Evolutionary conservation across 352 stramenopile species (phyloP).

Genomic region (Globisporangium paddicum): DNA sequence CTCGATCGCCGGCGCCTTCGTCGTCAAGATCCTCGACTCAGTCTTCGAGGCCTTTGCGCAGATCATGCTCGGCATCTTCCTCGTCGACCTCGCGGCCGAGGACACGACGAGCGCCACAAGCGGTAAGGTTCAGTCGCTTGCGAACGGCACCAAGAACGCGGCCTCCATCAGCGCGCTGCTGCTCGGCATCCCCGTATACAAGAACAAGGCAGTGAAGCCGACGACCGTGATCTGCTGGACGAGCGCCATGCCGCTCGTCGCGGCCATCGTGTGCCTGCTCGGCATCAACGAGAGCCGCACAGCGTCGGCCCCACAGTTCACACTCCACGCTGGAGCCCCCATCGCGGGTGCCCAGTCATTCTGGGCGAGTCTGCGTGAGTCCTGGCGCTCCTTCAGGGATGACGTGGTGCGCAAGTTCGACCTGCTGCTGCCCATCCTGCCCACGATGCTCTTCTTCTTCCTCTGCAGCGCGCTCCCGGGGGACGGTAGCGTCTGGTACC

Average conservation of each 20-base stretch:
- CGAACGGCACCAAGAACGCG: constrained; percentile 63
- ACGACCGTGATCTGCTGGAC: constrained; percentile 63
- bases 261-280: constrained; percentile 43
- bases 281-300: constrained; percentile 36
- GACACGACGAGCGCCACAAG: constrained; percentile 57
- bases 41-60: constrained; percentile 74
- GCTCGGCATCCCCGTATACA: constrained; percentile 64
- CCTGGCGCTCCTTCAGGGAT: constrained; percentile 41
- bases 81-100: constrained; percentile 54
- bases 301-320: not conserved
- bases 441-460: constrained; percentile 81
- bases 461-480: constrained; percentile 63
- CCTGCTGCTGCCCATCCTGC: constrained; percentile 49
- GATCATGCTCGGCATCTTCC: constrained; percentile 77
- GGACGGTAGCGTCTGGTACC: constrained; percentile 73
- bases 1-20: constrained; percentile 55
- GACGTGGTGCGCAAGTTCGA: constrained; percentile 40
- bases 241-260: constrained; percentile 44
- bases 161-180: constrained; percentile 60
- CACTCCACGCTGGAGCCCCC: not conserved
- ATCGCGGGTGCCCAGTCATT: constrained; percentile 6
- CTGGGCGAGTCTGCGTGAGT: constrained; percentile 16
- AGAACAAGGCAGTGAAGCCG: constrained; percentile 41
- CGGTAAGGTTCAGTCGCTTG: constrained; percentile 57
- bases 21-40: constrained; percentile 63